phyloP scores from a whole-genome alignment of 345 rosid genomes.

The Populus nigra region DNA sequence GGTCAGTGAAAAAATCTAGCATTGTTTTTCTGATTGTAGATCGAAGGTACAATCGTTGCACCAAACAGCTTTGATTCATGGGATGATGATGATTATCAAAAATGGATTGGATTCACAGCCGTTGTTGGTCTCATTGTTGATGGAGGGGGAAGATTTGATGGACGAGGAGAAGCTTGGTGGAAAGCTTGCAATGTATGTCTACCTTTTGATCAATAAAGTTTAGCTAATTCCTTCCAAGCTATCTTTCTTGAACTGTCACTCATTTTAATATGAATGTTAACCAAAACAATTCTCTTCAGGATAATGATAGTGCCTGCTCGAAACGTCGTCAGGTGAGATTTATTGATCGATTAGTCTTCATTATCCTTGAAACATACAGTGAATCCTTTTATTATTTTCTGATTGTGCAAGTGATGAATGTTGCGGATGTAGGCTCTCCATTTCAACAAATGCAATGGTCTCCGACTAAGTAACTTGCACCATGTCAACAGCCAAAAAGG shows the following conservation, averaged over 20 bases:
- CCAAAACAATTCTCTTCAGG: not conserved
- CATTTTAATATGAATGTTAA: not conserved
- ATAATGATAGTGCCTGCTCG: not conserved
- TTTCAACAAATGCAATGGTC: slow-evolving; percentile 13
- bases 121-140: slow-evolving; percentile 8
- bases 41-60: slow-evolving; percentile 22
- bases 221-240: not conserved
- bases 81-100: not conserved
- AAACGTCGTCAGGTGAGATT: not conserved
- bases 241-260: not conserved
- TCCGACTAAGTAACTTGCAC: not conserved
- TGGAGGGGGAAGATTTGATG: slow-evolving; percentile 22
- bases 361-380: too few species aligned
- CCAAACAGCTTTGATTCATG: slow-evolving; percentile 4
- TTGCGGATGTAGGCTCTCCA: slow-evolving; percentile 9
- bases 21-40: not conserved
- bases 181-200: not conserved
- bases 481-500: slow-evolving; percentile 26
- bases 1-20: too few species aligned
- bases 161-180: slow-evolving; percentile 14
- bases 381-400: too few species aligned
- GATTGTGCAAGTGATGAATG: not conserved
- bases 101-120: slow-evolving; percentile 15
- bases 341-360: not conserved
- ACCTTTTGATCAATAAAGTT: too few species aligned